Base-by-base conservation (phyloP, 176 grass and related monocot genomes). In the Dendrocalamus sinicus region DNA sequence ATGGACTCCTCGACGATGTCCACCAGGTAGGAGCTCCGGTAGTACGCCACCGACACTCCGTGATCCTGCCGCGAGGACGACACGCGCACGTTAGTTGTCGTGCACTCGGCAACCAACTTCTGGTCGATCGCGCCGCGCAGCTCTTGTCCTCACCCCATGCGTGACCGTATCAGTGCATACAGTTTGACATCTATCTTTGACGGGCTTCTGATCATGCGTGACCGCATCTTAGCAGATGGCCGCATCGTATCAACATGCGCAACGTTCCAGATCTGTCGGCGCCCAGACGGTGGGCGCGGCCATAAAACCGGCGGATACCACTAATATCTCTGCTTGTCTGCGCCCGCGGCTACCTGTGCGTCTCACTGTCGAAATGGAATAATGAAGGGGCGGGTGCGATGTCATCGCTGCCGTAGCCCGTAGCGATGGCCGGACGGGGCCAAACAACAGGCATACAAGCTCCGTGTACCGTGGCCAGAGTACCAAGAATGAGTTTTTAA, bases 11-110 rank as follows among this genome's bases (percentile, higher is more conserved):
- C 52, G 0, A 91, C 91, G 83, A 96, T 96, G 90, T 99, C 93
- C 52, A 99, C 96, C 19, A 99, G 74, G 86, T 99, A 99, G 22
- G 93, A 94, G 64, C 88, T 92, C 64, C 88, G 90, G 84, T 96
- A 99, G 80, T 88, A 92, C 75, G 73, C 84, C 83, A 96, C 88
- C 79, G 86, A 91, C 90, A 94, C 60, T 1, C 88, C 90, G 82
- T 96, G 83, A 70, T 99, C 92, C 96, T 99, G 77, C 71, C 53
- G 22, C 46, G 1, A 24, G 17, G 17, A 47, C 48, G 59, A 26
- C 82, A 85, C 61, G 17, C 37, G 67, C 84, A 58, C 73, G 73
- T 83, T 72, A 58, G 79, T n/a, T 77, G 19, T 17, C 81, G 24
- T 52, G 66, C 45, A 9, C 12, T 37, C 28, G 70, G 59, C 57